Base-by-base conservation (phyloP, 352 stramenopile genomes). In the Globisporangium cystogenes region DNA sequence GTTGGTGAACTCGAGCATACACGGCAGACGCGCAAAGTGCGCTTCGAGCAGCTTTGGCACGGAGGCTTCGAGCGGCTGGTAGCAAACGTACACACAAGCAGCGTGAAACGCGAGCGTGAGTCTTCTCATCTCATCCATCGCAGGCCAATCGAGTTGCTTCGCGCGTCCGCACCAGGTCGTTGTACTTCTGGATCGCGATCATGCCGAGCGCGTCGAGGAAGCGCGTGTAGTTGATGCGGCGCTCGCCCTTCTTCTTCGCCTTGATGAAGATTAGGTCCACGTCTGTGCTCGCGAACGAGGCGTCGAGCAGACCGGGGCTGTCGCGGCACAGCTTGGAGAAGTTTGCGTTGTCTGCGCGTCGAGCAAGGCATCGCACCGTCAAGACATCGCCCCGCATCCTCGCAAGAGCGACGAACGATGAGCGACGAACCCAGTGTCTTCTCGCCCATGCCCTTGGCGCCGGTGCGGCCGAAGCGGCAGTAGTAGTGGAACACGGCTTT, bases 241-340 rank as follows among this genome's bases (percentile, higher is more conserved):
- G 73, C 59, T 93, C 76, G 24, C 79, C 77, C 44, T 93, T 96
- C 62, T 88, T 86, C 67, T 94, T 93, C 39, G 72, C 65, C 48
- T 91, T 93, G 55, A 90, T 71, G 47, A 96, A 96, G 46, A 93
- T 93, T 14, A 96, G 58, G 55, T 96, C 86, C 21, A 96, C 80
- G 55, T 96, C 86, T 8, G 77, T 89, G 21, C 70, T 77, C 21
- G 70, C 71, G 46, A 96, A 90, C 16, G 46, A 55, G 7, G 59
- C 37, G 41, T 79, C 65, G 6, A 96, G 48, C 48, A 94, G 55
- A 0, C 73, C 69, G 0, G 84, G 86, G 48, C 71, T 91, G 36
- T 92, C 81, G 7, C 83, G 78, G 49, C 76, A 90, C 33, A 96
- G 71, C 62, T 94, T 94, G 59, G 82, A 80, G 46, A 91, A 96